Base-by-base conservation (phyloP, 371 early-diverging fungal species). In the Saksenaea oblongispora region DNA sequence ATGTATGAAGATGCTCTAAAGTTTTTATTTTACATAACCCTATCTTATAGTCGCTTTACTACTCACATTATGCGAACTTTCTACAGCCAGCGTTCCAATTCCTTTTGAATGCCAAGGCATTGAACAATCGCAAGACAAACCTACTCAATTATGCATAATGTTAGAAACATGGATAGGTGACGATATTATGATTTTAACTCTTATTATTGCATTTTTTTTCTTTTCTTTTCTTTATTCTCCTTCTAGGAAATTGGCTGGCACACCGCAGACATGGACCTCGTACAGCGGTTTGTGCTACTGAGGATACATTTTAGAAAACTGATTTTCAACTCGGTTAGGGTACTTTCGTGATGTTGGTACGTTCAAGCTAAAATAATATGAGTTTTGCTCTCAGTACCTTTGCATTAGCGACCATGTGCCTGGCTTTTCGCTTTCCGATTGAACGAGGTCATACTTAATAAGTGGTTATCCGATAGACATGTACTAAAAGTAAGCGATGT, bases 271-370 rank as follows among this genome's bases (percentile, higher is more conserved):
- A 26, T 63, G 63, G 63, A 63, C 63, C 24, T 56, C 63, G 11
- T 63, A 54, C 42, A 63, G 63, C 35, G 63, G 63, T 63, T 47
- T 10, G 51, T 47, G 27, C 2, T 7, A 18, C 24, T 7, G 51
- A 22, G 22, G 3, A 22, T 47, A 18, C 8, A 8, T 18, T 47
- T 22, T 5, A 2, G 31, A 10, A 0, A 13, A 41, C 27, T 59
- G 22, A 57, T 13, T 37, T 39, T 13, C 37, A 56, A 42, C 9
- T 31, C 31, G 31, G 34, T 18, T 34, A 63, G 63, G 63, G 18
- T 63, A 63, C 34, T 63, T 56, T 31, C 63, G 63, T 22, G 63
- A 63, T 28, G 63, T 57, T 39, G 63, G 63, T 63, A 63, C 10
- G 31, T 3, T 14, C 1, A 17, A 44, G 14, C 5, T 5, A 17